Base-by-base conservation (phyloP, 805 yeast species). In the Cyberlindnera misumaiensis region DNA sequence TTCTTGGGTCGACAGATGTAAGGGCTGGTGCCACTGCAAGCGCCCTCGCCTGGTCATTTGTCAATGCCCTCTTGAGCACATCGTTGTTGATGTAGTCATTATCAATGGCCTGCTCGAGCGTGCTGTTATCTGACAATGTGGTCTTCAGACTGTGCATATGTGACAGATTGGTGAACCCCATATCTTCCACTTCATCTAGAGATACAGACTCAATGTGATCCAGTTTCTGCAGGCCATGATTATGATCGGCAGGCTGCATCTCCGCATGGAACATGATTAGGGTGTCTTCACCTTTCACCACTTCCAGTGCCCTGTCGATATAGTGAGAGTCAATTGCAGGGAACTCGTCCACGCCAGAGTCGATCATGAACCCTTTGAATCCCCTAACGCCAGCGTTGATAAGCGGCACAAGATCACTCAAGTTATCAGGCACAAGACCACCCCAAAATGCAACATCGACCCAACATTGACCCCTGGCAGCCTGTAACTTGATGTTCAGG, bases 371-470 rank as follows among this genome's bases (percentile, higher is more conserved):
- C 25, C 95, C 93, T 59, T 89, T 89, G 67, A 89, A 89, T 1
- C 97, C 97, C 32, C 96, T 70, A 6, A 90, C 96, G 35, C 97
- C 97, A 45, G 84, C 78, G 41, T 77, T 63, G 43, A 88, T 79
- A 53, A 89, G 69, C 0, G 96, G 95, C 16, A 71, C 65, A 47
- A 89, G 67, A 49, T 85, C 79, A 10, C 68, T 63, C 40, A 82
- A 55, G 59, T 89, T 89, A 43, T 70, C 72, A 7, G 97, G 97
- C 29, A 89, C 76, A 43, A 89, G 65, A 1, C 97, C 97, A 36
- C 97, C 97, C 97, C 97, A 90, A 58, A 90, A 88, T 0, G 88
- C 97, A 7, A 83, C 85, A 56, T 89, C 96, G 26, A 85, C 93
- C 94, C 95, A 89, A 41, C 86, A 73, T 60, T 89, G 83, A 39